Evolutionary conservation across 2,329 filamentous ascomycete species (phyloP).

Genomic region (Botrytis tulipae): DNA sequence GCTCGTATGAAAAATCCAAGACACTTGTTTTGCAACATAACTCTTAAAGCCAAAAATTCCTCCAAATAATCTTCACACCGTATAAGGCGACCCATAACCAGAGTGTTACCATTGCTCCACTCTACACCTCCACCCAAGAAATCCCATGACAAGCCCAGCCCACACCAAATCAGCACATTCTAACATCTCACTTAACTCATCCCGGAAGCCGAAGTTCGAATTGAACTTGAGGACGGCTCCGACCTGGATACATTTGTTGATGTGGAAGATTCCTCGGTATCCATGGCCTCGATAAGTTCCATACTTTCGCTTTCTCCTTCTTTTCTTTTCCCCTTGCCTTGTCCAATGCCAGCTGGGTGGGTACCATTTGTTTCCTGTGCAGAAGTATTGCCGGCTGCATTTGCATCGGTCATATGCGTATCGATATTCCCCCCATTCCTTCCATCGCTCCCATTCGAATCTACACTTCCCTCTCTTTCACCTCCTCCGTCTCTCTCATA

Average conservation of each 20-base stretch:
- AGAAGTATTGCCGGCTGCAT: slow-evolving; percentile 24
- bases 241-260: slow-evolving; percentile 28
- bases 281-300: slow-evolving; percentile 23
- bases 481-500: background rate
- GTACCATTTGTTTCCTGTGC: slow-evolving; percentile 19
- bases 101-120: background rate
- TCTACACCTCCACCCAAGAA: background rate
- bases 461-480: background rate
- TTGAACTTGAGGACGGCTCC: slow-evolving; percentile 31
- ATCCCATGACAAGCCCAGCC: background rate
- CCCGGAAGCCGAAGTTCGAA: slow-evolving; percentile 30
- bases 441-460: background rate
- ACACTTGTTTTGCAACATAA: background rate
- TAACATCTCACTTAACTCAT: slow-evolving; percentile 20
- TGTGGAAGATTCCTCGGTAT: slow-evolving; percentile 27
- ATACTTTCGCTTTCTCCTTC: slow-evolving; percentile 4
- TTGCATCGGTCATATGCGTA: slow-evolving; percentile 15
- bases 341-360: slow-evolving; percentile 22
- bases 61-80: background rate
- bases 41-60: background rate
- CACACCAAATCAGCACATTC: background rate
- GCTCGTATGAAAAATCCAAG: background rate
- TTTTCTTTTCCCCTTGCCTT: slow-evolving; percentile 21
- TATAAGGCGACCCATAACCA: background rate
- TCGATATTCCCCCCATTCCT: background rate